Evolutionary conservation across 768 basidiomycete species (phyloP), one percentile per base, ranked within the genome.

Genomic region (Nidula microcarpa): DNA sequence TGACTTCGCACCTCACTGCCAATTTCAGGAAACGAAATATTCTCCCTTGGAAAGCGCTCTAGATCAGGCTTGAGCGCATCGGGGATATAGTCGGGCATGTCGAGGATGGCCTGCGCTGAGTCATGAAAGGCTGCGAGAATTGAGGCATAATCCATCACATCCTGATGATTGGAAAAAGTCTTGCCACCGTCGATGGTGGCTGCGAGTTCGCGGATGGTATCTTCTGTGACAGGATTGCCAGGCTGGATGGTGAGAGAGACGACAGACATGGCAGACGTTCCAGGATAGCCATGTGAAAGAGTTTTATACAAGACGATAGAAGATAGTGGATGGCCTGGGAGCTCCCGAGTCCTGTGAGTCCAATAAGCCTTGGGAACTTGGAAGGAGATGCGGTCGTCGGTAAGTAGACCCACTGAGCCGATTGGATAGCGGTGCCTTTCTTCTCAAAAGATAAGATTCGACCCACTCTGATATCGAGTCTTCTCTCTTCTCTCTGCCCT

Each of bases 201-300:
- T 5, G 56, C 61, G 37, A 56, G 41, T 4, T 23, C 33, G 18
- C 53, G 56, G 37, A 62, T 56, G 10, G 56, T 60, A 11, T 57
- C 61, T 53, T 62, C 61, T 36, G 56, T 62, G 41, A 62, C 58
- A 16, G 61, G 61, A 33, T 62, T 62, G 10, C 58, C 58, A 10
- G 57, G 56, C 61, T 51, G 57, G 7, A 62, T 57, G 14, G 55
- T 56, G 36, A 62, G 61, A 41, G 61, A 62, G 44, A 62, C 56
- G 34, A 62, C 61, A 46, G 61, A 62, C 61, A 62, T 62, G 30
- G 65, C 79, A 33, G 79, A 41, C 4, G 23, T 30, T 30, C 23
- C 23, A 30, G 23, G 23, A 30, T 30, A 30, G 23, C 23, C 23
- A 41, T 13, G 39, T 11, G 39, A 13, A 16, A 13, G 39, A 41